These are phyloP conservation scores for Pyrus bretschneideri DNA, from an alignment of 306 rosid genomes.

Conservation along the genomic window DNA sequence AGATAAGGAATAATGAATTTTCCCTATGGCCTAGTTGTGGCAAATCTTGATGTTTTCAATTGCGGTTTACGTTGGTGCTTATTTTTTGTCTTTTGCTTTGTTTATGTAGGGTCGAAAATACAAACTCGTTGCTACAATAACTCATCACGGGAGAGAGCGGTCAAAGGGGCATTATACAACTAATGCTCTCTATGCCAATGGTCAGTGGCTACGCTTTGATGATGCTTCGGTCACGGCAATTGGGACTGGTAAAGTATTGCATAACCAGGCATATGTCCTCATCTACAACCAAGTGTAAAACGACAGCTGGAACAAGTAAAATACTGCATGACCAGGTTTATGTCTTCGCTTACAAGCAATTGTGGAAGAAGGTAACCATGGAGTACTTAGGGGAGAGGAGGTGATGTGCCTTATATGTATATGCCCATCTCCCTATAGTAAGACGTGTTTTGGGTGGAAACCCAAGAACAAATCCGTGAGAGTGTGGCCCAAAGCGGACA, in stretches of 20 bases:
- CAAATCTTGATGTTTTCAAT: not conserved
- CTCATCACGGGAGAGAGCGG: constrained; percentile 92
- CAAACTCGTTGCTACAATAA: constrained; percentile 84
- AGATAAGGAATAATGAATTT: not conserved
- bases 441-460: too few species aligned
- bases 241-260: constrained; percentile 62
- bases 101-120: constrained; percentile 70
- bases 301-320: constrained; percentile 37
- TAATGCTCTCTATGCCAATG: constrained; percentile 53
- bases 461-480: too few species aligned
- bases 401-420: too few species aligned
- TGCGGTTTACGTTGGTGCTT: not conserved
- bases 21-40: too few species aligned
- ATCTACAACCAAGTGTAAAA: constrained; percentile 63
- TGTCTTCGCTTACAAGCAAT: constrained; percentile 28
- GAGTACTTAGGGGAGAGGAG: not conserved
- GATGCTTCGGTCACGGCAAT: constrained; percentile 71
- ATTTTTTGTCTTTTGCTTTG: not conserved
- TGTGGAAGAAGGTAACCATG: constrained; percentile 26
- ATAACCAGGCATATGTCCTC: constrained; percentile 88
- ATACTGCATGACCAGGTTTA: constrained; percentile 38
- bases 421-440: too few species aligned
- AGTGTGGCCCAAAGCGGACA: too few species aligned
- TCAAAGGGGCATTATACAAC: constrained; percentile 96
- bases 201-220: constrained; percentile 87